Base-by-base conservation (phyloP, 2,329 filamentous ascomycete genomes). In the Pyrenochaeta sp. region DNA sequence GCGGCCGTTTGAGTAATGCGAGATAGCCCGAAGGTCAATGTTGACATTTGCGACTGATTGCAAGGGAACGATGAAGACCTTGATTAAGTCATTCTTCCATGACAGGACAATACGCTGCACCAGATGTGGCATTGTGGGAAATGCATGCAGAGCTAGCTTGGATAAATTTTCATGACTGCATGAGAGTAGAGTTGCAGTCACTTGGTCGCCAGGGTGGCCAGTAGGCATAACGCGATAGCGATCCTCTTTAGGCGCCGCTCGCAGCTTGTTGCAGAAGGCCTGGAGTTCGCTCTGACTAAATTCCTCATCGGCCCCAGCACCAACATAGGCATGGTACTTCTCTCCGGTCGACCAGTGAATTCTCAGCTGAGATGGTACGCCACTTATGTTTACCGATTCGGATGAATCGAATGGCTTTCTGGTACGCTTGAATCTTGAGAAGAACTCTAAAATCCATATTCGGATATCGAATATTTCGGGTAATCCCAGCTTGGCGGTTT, bases 241-340 rank as follows among this genome's bases (percentile, higher is more conserved):
- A 23, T 79, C 72, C 32, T 80, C 78, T 14, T 73, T 67, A 0
- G 79, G 73, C 1, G 77, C 71, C n/a, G 74, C 64, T 10, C 69
- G 70, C 7, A 82, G 64, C 31, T 73, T 77, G 36, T 82, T 75
- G 49, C 76, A 79, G 42, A 81, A 76, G 2, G 76, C 77, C 44
- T 80, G 74, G n/a, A 83, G 70, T 52, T 83, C 81, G 49, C 79
- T 78, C 58, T 83, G 81, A 11, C 81, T 83, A 68, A 78, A 81
- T 40, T 81, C 72, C 2, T 75, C 75, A 55, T 83, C 78, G 29
- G 65, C 53, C 61, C 77, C 79, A 4, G 75, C 72, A 2, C 76
- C 76, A 9, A 75, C 77, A 56, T 81, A 80, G 6, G 79, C 78
- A 56, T 80, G 77, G 50, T 77, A 81, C 3, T 72, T 58, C 7